Percentiles rank a stretch among this genome's conserved stretches.
Evolutionary conservation across 192 early-diverging fungal species (phyloP).

Genomic region (Backusella morwellensis): DNA sequence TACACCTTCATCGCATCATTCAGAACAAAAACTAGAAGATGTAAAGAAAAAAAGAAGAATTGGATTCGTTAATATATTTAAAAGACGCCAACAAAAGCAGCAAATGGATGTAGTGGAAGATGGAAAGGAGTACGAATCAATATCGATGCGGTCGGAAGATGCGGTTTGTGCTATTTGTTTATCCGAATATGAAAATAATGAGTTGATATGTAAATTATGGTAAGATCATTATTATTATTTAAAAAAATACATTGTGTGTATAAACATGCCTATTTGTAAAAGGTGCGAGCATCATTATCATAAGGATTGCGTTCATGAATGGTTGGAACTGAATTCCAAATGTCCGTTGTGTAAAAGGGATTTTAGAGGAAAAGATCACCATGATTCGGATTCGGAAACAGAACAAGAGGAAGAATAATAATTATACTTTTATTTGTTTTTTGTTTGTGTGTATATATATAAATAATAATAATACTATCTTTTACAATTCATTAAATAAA

Average conservation of each 20-base stretch:
- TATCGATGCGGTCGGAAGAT: constrained; percentile 3
- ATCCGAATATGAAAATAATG: constrained; percentile 71
- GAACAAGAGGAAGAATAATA: constrained; percentile 10
- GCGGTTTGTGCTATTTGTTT: constrained; percentile 77
- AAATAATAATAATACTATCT: neutral
- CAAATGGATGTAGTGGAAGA: neutral
- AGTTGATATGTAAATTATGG: constrained; percentile 67
- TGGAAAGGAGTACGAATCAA: neutral
- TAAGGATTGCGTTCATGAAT: constrained; percentile 78
- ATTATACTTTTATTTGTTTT: neutral
- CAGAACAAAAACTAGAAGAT: neutral
- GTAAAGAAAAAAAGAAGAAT: neutral
- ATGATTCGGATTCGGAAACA: neutral
- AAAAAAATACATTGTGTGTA: neutral
- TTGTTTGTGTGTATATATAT: neutral
- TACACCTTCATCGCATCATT: neutral
- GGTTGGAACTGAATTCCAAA: constrained; percentile 70
- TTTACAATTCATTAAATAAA: too few species aligned
- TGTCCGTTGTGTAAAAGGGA: constrained; percentile 76
- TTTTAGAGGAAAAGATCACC: constrained; percentile 39
- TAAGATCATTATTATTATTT: constrained; percentile 35
- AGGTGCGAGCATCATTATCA: constrained; percentile 77
- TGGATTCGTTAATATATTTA: neutral
- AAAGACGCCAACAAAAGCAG: neutral
- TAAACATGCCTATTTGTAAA: neutral